Base-by-base conservation (phyloP, 2,329 filamentous ascomycete genomes). In the Claviceps purpurea region DNA sequence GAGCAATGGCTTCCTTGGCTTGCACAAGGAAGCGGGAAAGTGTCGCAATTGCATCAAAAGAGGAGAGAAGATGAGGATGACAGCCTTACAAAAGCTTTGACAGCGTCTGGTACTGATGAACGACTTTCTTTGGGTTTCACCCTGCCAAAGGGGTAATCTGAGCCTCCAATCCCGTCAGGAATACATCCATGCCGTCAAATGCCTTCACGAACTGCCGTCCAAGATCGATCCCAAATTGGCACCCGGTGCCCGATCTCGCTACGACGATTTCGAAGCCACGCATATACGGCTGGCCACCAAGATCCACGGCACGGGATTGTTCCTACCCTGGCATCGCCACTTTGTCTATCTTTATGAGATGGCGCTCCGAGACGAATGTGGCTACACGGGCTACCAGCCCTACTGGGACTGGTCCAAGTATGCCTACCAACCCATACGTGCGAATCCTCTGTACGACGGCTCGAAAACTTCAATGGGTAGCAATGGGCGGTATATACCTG, bases 351-450 rank as follows among this genome's bases (percentile, higher is more conserved):
- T 61, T 0, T 72, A 65, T 52, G 69, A 73, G 56, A 60, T 64
- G 20, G 67, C 63, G 4, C 59, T 73, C 40, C 62, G 64, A n/a
- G 60, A 64, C 1, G 71, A 73, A 56, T 73, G 71, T 55, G 66
- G 65, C 5, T 73, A 71, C 56, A 59, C 47, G 14, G 54, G 54
- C 13, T 39, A 41, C 18, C 53, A 52, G 13, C 53, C 53, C 22
- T 55, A 55, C 50, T 55, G 53, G 53, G 50, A 49, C 34, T 30
- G 22, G 22, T 30, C 43, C 22, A 45, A 45, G 43, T 45, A 45
- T n/a, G 24, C 13, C 3, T 10, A 30, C 5, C 43, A 4, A 24
- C 43, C 43, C 14, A n/a, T n/a, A n/a, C n/a, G n/a, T n/a, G 43
- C 13, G 43, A 45, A 45, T 14, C 49, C 50, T 2, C 47, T 55